Evolutionary conservation across 257 asterid species (phyloP).

Genomic region (Verbena officinalis): DNA sequence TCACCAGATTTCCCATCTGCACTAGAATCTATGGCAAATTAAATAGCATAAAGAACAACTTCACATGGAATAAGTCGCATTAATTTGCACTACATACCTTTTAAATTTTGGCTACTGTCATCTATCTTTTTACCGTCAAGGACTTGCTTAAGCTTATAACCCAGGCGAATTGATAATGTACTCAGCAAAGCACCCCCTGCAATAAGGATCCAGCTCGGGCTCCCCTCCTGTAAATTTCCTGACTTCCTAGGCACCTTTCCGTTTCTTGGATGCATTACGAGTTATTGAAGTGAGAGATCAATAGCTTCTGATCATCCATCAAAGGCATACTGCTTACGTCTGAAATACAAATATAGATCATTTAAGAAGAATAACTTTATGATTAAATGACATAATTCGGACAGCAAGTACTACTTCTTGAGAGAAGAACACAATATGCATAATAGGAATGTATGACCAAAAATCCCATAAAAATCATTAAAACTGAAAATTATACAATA

Average conservation of each 20-base stretch:
- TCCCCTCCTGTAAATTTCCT: conserved; percentile 53
- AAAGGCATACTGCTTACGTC: conserved; percentile 22
- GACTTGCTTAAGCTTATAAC: conserved; percentile 80
- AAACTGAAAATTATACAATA: not conserved
- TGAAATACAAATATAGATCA: conserved; percentile 4
- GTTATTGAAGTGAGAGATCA: conserved; percentile 28
- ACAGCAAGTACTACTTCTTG: not conserved
- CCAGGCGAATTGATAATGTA: conserved; percentile 75
- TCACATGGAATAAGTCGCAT: conserved; percentile 1
- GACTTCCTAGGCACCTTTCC: conserved; percentile 49
- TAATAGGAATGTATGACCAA: not conserved
- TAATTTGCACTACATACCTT: conserved; percentile 46
- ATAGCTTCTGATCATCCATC: conserved; percentile 39
- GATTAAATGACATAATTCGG: not conserved
- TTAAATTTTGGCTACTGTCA: conserved; percentile 39
- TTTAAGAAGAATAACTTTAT: not conserved
- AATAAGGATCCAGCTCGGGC: conserved; percentile 80
- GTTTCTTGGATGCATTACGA: conserved; percentile 59
- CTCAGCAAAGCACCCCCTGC: conserved; percentile 84
- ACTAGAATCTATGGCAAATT: conserved; percentile 47
- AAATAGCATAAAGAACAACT: conserved; percentile 28
- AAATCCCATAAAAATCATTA: not conserved
- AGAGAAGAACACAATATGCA: not conserved
- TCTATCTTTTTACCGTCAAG: conserved; percentile 58
- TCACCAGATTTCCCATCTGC: conserved; percentile 50